Conservation (phyloP, 805 yeast genomes). For the Metschnikowia similis region DNA sequence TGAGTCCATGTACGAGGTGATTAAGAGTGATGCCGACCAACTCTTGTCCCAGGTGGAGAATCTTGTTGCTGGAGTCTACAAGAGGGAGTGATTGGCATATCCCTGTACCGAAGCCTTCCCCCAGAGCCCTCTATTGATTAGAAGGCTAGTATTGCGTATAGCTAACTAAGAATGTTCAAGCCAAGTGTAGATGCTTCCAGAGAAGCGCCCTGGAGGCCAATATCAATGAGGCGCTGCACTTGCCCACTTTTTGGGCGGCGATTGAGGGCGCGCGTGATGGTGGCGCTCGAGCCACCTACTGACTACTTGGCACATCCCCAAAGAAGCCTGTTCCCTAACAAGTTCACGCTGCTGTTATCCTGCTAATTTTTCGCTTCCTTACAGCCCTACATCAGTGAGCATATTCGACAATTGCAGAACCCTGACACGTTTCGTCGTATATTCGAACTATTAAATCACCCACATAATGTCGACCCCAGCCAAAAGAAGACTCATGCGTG, state of each 20-base stretch:
- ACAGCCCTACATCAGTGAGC: not conserved
- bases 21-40: slow-evolving; percentile 16
- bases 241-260: slow-evolving; percentile 1
- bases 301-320: not conserved
- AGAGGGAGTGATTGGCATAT: slow-evolving; percentile 10
- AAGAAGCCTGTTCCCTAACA: not conserved
- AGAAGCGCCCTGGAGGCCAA: not conserved
- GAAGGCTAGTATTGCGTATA: not conserved
- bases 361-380: not conserved
- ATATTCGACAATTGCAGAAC: slow-evolving; percentile 1
- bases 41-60: slow-evolving; percentile 23
- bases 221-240: not conserved
- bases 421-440: not conserved
- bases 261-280: slow-evolving; percentile 1
- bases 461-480: slow-evolving; percentile 89
- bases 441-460: not conserved
- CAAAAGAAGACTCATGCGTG: slow-evolving; percentile 98
- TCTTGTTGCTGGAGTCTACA: slow-evolving; percentile 26
- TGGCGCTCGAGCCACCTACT: not conserved
- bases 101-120: not conserved
- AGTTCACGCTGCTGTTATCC: not conserved
- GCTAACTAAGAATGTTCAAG: not conserved
- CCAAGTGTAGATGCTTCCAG: not conserved
- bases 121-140: slow-evolving; percentile 2
- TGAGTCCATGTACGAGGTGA: slow-evolving; percentile 19